Evolutionary conservation across 768 basidiomycete species (phyloP), one percentile per base, ranked within the genome.

Genomic region (Collybiopsis confluens): DNA sequence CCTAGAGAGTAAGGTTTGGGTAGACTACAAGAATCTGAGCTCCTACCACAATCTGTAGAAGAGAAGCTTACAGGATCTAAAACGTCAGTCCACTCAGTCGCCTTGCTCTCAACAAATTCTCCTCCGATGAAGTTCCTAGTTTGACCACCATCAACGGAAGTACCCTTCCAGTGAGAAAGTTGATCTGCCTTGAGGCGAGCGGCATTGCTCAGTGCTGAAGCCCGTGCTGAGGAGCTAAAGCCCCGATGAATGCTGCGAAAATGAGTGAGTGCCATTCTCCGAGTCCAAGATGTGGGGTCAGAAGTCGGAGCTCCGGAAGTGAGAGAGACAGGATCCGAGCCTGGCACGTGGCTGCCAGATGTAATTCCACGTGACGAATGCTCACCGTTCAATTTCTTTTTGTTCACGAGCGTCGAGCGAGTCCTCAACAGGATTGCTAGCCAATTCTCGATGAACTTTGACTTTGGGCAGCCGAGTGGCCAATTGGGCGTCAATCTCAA

Each of bases 41-140:
- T 51, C 1, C 20, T 4, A 10, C 2, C 2, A 44, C 26, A 41
- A 21, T 38, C 21, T 1, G 9, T 20, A n/a, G 30, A n/a, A 7
- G 16, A 36, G 20, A 47, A 11, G 73, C 85, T 59, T 62, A 95
- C 93, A 16, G 95, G 96, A 72, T 98, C 96, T 48, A 84, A 72
- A 3, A 97, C 82, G 44, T 96, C 92, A 56, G 92, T 81, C 89
- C 90, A 98, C 56, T 87, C 76, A 1, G 76, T 69, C 18, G 88
- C 70, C 62, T 81, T 81, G 72, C 90, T 93, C 61, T 95, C 88
- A 8, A 87, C 77, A 62, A 94, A 98, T 70, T 93, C 79, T 8
- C 95, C 96, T 11, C 83, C 88, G 55, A 98, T 90, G 69, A 87
- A 93, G 68, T 93, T 94, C 80, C 90, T 94, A 54, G 94, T 94